Evolutionary conservation across 257 asterid genomes (phyloP), one percentile per base, ranked within the genome.

Genomic region (Echites panduratus): DNA sequence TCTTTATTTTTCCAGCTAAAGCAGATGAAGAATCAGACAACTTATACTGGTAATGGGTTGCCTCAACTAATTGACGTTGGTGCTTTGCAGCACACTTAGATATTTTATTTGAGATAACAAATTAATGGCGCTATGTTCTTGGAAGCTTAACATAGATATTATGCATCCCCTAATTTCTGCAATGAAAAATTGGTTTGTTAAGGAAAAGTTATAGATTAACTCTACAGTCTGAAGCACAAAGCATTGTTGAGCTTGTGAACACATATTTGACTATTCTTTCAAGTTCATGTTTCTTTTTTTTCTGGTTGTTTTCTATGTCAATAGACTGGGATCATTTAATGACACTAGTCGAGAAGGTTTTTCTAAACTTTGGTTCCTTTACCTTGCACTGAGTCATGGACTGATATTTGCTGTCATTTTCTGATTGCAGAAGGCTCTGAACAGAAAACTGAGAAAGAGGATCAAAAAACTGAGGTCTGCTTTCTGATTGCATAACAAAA

Each of bases 391-490:
- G 73, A 32, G 38, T 32, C 38, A 32, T 3, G 38, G 38, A 41
- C 59, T 69, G 20, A 49, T 76, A 49, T n/a, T 56, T 61, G 16
- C 70, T 61, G 45, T 56, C 27, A 47, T 54, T 63, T 70, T 81
- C 45, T 57, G 41, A 44, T 81, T 78, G 70, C 91, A 92, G 98
- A 84, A 73, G 79, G 20, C 62, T 72, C 85, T 61, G 86, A 83
- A 75, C 68, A 64, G 27, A 76, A 56, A 22, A 41, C 73, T 49
- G 68, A 81, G 65, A 81, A 79, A 52, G 84, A 73, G 85, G 76
- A 81, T 75, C 86, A 82, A 66, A 76, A 76, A 64, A 74, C 72
- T 47, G 83, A 89, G 93, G 96, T 91, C 72, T 76, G 90, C 77
- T 75, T 83, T 75, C 82, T 76, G 78, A 80, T 73, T 26, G 66